These are phyloP conservation scores for Torulaspora gathmanii DNA, from an alignment of 805 yeast species.

Conservation along the genomic window DNA sequence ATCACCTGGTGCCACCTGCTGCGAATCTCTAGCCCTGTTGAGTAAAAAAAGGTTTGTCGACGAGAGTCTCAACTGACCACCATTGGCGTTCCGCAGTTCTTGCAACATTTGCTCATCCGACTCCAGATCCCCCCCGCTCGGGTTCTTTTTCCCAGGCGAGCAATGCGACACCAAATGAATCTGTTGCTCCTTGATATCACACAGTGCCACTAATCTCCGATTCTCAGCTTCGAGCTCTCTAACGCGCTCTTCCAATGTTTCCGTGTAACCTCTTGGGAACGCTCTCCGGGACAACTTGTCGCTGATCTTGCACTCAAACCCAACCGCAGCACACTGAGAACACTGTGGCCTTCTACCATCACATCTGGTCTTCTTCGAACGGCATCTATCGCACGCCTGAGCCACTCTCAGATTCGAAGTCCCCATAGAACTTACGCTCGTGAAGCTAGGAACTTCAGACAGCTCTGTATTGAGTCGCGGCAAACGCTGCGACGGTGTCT, in stretches of 20 bases:
- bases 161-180: conserved; percentile 23
- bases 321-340: conserved; percentile 76
- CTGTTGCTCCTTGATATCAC: conserved; percentile 32
- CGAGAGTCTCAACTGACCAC: conserved; percentile 29
- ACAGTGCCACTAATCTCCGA: conserved; percentile 52
- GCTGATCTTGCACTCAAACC: conserved; percentile 82
- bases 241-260: conserved; percentile 81
- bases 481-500: conserved; percentile 1
- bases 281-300: conserved; percentile 83
- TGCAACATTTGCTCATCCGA: conserved; percentile 22
- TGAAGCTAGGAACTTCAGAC: conserved; percentile 4
- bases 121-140: conserved; percentile 9
- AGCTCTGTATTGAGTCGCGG: conserved; percentile 1
- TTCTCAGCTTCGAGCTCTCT: conserved; percentile 81
- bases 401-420: conserved; percentile 60
- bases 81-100: conserved; percentile 21
- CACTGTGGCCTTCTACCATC: conserved; percentile 62
- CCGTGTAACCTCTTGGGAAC: conserved; percentile 89
- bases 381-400: conserved; percentile 87
- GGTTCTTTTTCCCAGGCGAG: conserved; percentile 13
- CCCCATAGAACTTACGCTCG: conserved; percentile 8
- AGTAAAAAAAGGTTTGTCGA: conserved; percentile 36
- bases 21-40: conserved; percentile 22
- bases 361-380: conserved; percentile 40
- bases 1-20: conserved; percentile 7